Evolutionary conservation across 108 stramenopile genomes (phyloP), one percentile per base, ranked within the genome.

Genomic region (Nitzschia palea): DNA sequence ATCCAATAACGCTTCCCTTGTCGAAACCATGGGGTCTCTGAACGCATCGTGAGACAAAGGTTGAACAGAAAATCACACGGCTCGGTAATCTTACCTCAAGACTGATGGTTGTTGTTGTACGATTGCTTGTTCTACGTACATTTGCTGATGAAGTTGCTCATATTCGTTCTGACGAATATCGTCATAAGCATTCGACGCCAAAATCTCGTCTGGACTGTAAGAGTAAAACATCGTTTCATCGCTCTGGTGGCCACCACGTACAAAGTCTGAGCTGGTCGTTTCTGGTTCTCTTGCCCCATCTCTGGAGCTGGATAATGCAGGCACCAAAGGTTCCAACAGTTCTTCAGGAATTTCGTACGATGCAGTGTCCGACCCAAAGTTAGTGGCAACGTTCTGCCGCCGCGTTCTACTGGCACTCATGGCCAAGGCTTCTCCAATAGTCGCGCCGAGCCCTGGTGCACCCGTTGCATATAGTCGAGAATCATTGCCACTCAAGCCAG

Each of bases 401-500:
- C 63, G 18, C 47, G 22, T 18, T 20, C 4, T 55, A 12, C 33
- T 29, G 2, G 52, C 31, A 47, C 26, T 50, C 63, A 76, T 58
- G 4, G 82, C 74, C 57, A 94, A 50, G 6, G 83, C 84, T 74
- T 94, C 93, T 50, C 84, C 85, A 1, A 94, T 50, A 27, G 93
- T 89, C 12, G 88, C 71, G 53, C 88, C 89, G 6, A 87, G 23
- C 12, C 65, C 68, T 15, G 59, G 55, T 23, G 82, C 77, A 40
- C 84, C 84, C 23, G 70, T 58, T 5, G 86, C 84, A 76, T 91
- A 94, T 34, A 94, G 62, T n/a, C 89, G 71, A 23, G 93, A 86
- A 65, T 94, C 93, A 51, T 77, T 82, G n/a, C 89, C 89, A 17
- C 81, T 83, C 51, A 94, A 65, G 8, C 84, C 84, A 18, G 89